These are phyloP conservation scores for Rhamnella rubrinervis DNA, from an alignment of 331 rosid species.

Conservation along the genomic window DNA sequence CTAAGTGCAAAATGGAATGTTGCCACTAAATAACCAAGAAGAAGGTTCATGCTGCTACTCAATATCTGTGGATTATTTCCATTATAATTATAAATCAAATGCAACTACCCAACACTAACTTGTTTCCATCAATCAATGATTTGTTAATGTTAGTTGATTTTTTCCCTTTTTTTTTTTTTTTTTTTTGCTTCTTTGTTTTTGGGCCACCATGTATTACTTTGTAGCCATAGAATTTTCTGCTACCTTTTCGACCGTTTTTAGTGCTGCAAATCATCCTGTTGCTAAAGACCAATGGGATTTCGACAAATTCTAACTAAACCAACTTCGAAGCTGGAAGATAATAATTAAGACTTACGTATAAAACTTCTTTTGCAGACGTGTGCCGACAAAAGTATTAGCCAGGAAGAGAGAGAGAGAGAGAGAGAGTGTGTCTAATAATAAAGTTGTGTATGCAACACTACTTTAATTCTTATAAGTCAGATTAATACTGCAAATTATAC, in stretches of 20 bases:
- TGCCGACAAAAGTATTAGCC: constrained; percentile 13
- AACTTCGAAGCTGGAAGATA: too few species aligned
- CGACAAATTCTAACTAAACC: too few species aligned
- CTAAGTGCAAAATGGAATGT: constrained; percentile 31
- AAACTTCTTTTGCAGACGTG: not conserved
- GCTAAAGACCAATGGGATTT: not conserved
- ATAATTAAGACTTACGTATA: too few species aligned
- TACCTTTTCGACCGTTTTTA: not conserved
- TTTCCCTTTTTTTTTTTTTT: not conserved
- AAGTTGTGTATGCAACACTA: too few species aligned
- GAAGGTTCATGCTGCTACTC: constrained; percentile 25
- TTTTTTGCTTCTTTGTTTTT: too few species aligned
- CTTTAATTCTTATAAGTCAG: too few species aligned
- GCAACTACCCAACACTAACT: constrained; percentile 10
- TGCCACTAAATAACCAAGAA: constrained; percentile 18
- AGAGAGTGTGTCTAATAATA: too few species aligned
- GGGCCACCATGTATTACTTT: not conserved
- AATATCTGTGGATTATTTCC: constrained; percentile 1
- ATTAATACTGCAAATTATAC: too few species aligned
- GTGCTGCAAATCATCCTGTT: constrained; percentile 3
- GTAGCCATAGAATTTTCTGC: not conserved
- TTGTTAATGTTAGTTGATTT: not conserved
- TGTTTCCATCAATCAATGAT: constrained; percentile 9
- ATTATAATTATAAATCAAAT: constrained; percentile 17
- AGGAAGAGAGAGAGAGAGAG: not conserved